Base-by-base conservation (phyloP, 495 filamentous ascomycete species). In the Evansstolkia leycettana region DNA sequence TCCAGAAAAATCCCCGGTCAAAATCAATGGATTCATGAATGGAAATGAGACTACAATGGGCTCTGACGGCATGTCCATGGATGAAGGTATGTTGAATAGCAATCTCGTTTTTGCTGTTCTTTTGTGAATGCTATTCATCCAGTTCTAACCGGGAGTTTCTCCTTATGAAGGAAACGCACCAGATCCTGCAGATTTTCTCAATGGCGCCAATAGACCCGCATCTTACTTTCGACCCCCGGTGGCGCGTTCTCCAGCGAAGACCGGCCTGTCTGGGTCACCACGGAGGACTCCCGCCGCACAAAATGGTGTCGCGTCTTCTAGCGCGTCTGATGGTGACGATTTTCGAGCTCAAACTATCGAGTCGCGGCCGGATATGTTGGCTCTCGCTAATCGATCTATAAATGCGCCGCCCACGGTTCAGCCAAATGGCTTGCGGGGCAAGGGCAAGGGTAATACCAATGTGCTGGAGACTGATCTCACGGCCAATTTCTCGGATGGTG, bases 1-100 rank as follows among this genome's bases (percentile, higher is more conserved):
- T 8, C 88, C 89, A 18, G 75, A 69, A 37, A 82, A 79, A 40
- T 65, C 74, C 12, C 62, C 65, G 34, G 42, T 64, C 9, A 54
- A 57, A 41, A 47, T 50, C 19, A 60, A 62, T 40, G 59, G 55
- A 7, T 50, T 60, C 33, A 37, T 50, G 23, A 38, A 34, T 14
- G 41, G 47, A 5, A 48, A 47, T 26, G 54, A 61, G 5, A 48
- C 44, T 27, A 57, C 55, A 3, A 44, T 45, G 18, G 58, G 64
- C 14, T 67, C 64, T 6, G 64, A 65, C 37, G 57, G 52, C 16
- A 67, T 67, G 64, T 67, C 64, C 2, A 63, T 67, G 34, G 64
- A 67, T 19, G 61, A 67, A 37, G 64, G 64, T 67, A 50, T 11
- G 55, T 7, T 12, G 14, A 12, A 9, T 24, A 2, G 14, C 13